These are phyloP conservation scores for Protea cynaroides DNA, from an alignment of 164 flowering plant species.

Conservation along the genomic window DNA sequence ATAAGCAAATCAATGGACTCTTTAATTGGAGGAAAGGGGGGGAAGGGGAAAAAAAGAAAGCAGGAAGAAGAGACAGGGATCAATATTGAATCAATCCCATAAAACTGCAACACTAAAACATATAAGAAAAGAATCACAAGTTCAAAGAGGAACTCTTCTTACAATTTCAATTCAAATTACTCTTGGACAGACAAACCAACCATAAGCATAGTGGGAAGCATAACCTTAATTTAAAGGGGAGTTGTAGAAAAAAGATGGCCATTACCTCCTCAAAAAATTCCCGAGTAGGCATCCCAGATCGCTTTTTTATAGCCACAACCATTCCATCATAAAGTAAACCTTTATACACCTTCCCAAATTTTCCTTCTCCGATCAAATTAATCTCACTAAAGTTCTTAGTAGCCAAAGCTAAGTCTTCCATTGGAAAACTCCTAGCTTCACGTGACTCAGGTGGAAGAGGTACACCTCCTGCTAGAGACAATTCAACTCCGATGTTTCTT, in stretches of 20 bases:
- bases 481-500: conserved; percentile 51
- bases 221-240: background rate
- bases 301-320: conserved; percentile 81
- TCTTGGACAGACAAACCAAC: too few species aligned
- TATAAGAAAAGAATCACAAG: too few species aligned
- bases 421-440: conserved; percentile 56
- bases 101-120: too few species aligned
- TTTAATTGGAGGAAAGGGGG: too few species aligned
- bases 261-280: conserved; percentile 79
- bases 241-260: background rate
- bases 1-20: too few species aligned
- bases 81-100: too few species aligned
- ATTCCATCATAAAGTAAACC: conserved; percentile 86
- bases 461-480: conserved; percentile 26
- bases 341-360: conserved; percentile 83
- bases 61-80: too few species aligned
- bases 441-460: conserved; percentile 22
- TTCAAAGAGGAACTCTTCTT: too few species aligned
- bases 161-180: too few species aligned
- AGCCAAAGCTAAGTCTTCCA: conserved; percentile 69
- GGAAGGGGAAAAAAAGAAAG: too few species aligned
- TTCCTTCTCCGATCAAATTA: conserved; percentile 76
- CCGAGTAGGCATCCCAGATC: conserved; percentile 55
- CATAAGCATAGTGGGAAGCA: too few species aligned
- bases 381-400: conserved; percentile 69